Percentiles rank a stretch among this genome's conserved stretches.
phyloP scores from a whole-genome alignment of 176 grass and related monocot genomes.

The Zoysia pacifica region DNA sequence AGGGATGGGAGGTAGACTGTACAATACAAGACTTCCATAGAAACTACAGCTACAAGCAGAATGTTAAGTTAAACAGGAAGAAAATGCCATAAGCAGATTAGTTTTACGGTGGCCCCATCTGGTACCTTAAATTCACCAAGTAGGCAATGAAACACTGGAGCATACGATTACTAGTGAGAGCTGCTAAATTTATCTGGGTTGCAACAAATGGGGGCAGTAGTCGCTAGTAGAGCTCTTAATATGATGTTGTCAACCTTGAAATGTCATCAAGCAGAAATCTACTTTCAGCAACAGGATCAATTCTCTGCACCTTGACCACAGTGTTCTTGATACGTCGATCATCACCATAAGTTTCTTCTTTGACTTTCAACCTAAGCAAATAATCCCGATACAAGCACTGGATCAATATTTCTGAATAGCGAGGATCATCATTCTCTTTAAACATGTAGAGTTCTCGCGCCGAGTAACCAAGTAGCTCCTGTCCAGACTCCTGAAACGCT shows the following conservation, averaged over 20 bases:
- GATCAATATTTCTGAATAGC: conserved; percentile 57
- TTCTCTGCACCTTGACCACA: conserved; percentile 64
- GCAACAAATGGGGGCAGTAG: background rate
- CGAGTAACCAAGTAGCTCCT: conserved; percentile 74
- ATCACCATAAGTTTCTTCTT: conserved; percentile 80
- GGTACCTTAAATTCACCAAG: background rate
- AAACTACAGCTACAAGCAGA: conserved; percentile 14
- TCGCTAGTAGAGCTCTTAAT: background rate
- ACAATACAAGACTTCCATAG: background rate
- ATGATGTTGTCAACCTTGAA: conserved; percentile 28
- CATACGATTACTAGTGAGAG: background rate
- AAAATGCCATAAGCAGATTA: background rate
- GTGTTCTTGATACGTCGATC: conserved; percentile 78
- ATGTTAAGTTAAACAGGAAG: conserved; percentile 8
- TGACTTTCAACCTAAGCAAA: conserved; percentile 79
- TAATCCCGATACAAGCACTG: conserved; percentile 59
- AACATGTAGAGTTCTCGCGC: conserved; percentile 65
- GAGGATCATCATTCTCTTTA: conserved; percentile 52
- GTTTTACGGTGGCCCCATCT: background rate
- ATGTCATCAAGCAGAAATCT: conserved; percentile 67
- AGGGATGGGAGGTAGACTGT: background rate
- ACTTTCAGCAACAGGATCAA: conserved; percentile 72
- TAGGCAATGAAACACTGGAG: background rate
- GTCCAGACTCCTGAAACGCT: conserved; percentile 80
- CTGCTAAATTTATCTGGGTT: background rate